Base-by-base conservation (phyloP, 805 yeast genomes). In the Wickerhamiella domercqiae region DNA sequence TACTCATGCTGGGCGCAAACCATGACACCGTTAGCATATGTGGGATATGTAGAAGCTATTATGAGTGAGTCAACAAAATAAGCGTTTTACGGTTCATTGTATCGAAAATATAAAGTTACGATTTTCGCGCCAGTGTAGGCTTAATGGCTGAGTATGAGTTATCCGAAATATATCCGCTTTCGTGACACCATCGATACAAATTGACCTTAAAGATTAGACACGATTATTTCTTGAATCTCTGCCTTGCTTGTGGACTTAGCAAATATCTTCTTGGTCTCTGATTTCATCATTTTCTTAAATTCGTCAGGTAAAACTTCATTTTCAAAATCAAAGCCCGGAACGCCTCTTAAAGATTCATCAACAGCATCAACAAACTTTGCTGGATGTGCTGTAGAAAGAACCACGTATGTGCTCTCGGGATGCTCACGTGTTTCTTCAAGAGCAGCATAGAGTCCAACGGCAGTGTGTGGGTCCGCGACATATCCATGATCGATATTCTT, bases 281-380 rank as follows among this genome's bases (percentile, higher is more conserved):
- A 66, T 6, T 67, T 54, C 35, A 79, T 62, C 56, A 90, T 70
- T 34, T 70, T 70, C 59, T 70, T 78, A 60, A 90, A 71, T 61
- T 83, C 95, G 21, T 67, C 81, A 28, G 98, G 97, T 39, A 90
- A 68, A 16, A 90, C 96, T 48, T 82, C 83, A 35, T 67, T 67
- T 52, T 83, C 94, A 54, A 90, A 90, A 3, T 84, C 73, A 62
- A 90, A 90, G 16, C 73, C 84, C 9, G 67, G 71, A 43, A 73
- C 67, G 1, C 67, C 67, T 33, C 60, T 55, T 47, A 90, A 67
- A 2, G 97, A 83, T 49, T 70, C 63, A 58, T 86, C 78, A 19
- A 90, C 99, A 36, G 94, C 98, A 45, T 83, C 96, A 19, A 94
- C 81, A 54, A 90, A 90, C 62, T 90, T 90, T 43, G 98, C 99